Conservation (phyloP, 164 flowering plant genomes). For the Macadamia integrifolia region DNA sequence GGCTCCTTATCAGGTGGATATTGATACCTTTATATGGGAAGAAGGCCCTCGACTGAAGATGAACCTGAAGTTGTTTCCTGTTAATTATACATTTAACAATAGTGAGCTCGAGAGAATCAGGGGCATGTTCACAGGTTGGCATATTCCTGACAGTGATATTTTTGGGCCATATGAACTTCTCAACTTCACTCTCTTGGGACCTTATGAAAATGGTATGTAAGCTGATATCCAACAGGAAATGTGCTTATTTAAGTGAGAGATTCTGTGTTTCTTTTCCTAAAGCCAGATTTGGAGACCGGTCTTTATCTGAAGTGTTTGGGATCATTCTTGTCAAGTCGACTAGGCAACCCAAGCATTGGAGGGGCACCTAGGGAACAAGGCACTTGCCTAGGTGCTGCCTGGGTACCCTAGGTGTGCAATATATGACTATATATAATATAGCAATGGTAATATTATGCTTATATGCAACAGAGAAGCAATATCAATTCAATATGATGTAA, state of each 20-base stretch:
- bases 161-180: constrained; percentile 90
- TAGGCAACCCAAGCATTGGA: no score
- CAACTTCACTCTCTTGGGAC: constrained; percentile 42
- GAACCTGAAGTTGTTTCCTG: constrained; percentile 65
- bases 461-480: no score
- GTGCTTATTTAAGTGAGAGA: no score
- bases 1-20: constrained; percentile 41
- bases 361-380: no score
- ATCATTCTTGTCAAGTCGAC: no score
- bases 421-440: no score
- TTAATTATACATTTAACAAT: constrained; percentile 36
- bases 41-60: constrained; percentile 69
- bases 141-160: constrained; percentile 40
- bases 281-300: neutral
- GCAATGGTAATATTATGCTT: no score
- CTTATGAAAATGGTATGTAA: constrained; percentile 55
- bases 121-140: constrained; percentile 58
- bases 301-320: neutral
- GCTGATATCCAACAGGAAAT: neutral
- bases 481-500: no score
- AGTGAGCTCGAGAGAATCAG: constrained; percentile 60
- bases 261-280: no score
- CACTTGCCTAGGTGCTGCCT: no score
- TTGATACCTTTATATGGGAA: constrained; percentile 49
- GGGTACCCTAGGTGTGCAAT: no score